Evolutionary conservation across 1,139 yeast species (phyloP).

Genomic region (Pneumocystis murina): DNA sequence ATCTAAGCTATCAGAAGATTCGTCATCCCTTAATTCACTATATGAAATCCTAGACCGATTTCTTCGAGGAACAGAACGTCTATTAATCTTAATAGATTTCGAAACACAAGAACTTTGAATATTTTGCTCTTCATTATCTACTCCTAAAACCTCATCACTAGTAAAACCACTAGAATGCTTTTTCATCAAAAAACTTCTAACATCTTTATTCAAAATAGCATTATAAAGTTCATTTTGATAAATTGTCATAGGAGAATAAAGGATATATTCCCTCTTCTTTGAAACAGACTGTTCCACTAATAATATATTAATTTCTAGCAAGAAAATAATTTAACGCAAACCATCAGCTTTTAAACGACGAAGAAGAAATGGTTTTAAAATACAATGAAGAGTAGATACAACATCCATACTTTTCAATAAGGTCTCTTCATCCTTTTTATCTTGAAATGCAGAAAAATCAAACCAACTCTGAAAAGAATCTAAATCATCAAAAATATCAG

Average conservation of each 20-base stretch:
- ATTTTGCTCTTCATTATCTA: background rate
- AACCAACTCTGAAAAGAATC: constrained; percentile 89
- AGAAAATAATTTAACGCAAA: background rate
- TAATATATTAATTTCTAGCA: background rate
- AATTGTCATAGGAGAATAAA: constrained; percentile 53
- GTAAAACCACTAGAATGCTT: background rate
- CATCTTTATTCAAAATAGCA: constrained; percentile 37
- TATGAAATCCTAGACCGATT: background rate
- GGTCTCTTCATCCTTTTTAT: constrained; percentile 19
- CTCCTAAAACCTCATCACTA: background rate
- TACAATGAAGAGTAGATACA: constrained; percentile 66
- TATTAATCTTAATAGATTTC: background rate
- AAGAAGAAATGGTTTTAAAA: constrained; percentile 71
- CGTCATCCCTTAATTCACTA: background rate
- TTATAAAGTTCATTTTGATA: constrained; percentile 52
- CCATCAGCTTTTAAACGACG: constrained; percentile 57
- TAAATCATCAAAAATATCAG: constrained; percentile 82
- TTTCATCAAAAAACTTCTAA: constrained; percentile 22
- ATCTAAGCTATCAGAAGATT: background rate
- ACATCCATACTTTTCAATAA: constrained; percentile 23
- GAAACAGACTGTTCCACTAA: constrained; percentile 56
- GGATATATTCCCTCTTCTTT: constrained; percentile 73
- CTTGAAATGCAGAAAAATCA: constrained; percentile 46
- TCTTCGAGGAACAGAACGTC: background rate
- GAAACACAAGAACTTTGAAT: background rate